Evolutionary conservation across 805 yeast species (phyloP).

Genomic region (Wickerhamomyces rabaulensis): DNA sequence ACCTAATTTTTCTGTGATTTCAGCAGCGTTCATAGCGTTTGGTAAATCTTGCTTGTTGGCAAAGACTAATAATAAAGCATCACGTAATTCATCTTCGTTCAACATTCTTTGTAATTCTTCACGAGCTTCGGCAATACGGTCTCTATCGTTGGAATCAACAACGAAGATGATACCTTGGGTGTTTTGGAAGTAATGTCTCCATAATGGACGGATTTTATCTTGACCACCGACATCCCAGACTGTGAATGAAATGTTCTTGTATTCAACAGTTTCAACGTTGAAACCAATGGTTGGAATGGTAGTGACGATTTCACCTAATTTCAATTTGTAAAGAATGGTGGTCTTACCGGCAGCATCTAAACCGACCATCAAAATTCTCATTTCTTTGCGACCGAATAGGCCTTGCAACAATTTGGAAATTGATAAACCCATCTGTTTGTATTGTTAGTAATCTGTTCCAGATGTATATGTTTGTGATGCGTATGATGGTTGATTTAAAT

Average conservation of each 20-base stretch:
- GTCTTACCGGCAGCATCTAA: slow-evolving; percentile 98
- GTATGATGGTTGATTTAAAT: no score
- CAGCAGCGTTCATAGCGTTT: slow-evolving; percentile 98
- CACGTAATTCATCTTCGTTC: slow-evolving; percentile 96
- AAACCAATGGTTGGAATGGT: slow-evolving; percentile 96
- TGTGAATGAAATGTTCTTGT: slow-evolving; percentile 93
- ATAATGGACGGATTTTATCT: slow-evolving; percentile 95
- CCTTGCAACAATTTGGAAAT: slow-evolving; percentile 91
- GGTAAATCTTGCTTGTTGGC: slow-evolving; percentile 99
- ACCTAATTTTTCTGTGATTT: slow-evolving; percentile 94
- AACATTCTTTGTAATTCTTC: slow-evolving; percentile 98
- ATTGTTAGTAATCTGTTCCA: slow-evolving; percentile 8
- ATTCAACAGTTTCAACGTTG: slow-evolving; percentile 96
- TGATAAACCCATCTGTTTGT: slow-evolving; percentile 78
- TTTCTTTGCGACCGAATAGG: slow-evolving; percentile 95
- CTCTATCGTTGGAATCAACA: slow-evolving; percentile 96
- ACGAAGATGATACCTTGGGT: slow-evolving; percentile 98
- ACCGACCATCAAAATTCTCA: slow-evolving; percentile 98
- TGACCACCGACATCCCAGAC: slow-evolving; percentile 99
- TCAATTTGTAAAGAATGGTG: slow-evolving; percentile 90
- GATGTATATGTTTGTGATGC: no score
- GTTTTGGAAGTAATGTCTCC: slow-evolving; percentile 99
- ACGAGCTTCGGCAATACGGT: slow-evolving; percentile 96
- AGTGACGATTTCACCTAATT: slow-evolving; percentile 93
- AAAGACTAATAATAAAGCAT: slow-evolving; percentile 89